These are phyloP conservation scores for Fusarium odoratissimum DNA, from an alignment of 2,329 filamentous ascomycete species.

Conservation along the genomic window DNA sequence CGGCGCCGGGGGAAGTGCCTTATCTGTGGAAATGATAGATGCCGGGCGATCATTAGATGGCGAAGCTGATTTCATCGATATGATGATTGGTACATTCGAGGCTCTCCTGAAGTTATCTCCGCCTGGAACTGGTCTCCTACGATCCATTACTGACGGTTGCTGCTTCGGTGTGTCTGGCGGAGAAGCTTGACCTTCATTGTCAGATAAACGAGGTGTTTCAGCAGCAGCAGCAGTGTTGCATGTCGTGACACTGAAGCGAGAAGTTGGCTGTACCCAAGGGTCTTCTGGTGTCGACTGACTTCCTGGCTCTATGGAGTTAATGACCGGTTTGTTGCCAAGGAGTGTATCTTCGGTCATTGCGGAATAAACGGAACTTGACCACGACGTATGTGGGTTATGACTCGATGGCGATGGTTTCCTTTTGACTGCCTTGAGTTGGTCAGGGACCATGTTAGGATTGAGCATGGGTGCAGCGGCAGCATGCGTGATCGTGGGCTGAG, in stretches of 20 bases:
- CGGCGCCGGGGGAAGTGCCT: constrained; percentile 71
- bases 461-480: constrained; percentile 37
- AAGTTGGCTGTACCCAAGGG: constrained; percentile 64
- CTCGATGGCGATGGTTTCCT: constrained; percentile 58
- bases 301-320: constrained; percentile 23
- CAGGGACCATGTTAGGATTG: constrained; percentile 38
- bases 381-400: constrained; percentile 45
- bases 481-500: constrained; percentile 24
- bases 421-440: constrained; percentile 55
- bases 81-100: constrained; percentile 44
- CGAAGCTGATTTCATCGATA: constrained; percentile 46
- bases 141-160: constrained; percentile 47
- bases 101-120: constrained; percentile 35
- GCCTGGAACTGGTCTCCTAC: constrained; percentile 47
- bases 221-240: constrained; percentile 63
- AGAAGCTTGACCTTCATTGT: constrained; percentile 42
- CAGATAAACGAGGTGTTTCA: constrained; percentile 44
- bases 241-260: constrained; percentile 73
- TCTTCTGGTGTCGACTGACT: constrained; percentile 43
- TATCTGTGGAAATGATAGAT: constrained; percentile 59
- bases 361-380: constrained; percentile 54
- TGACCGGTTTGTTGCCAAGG: constrained; percentile 21
- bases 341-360: constrained; percentile 43
- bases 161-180: constrained; percentile 41
- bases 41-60: constrained; percentile 39